Conservation (phyloP, 495 filamentous ascomycete genomes). For the Poronia punctata region DNA sequence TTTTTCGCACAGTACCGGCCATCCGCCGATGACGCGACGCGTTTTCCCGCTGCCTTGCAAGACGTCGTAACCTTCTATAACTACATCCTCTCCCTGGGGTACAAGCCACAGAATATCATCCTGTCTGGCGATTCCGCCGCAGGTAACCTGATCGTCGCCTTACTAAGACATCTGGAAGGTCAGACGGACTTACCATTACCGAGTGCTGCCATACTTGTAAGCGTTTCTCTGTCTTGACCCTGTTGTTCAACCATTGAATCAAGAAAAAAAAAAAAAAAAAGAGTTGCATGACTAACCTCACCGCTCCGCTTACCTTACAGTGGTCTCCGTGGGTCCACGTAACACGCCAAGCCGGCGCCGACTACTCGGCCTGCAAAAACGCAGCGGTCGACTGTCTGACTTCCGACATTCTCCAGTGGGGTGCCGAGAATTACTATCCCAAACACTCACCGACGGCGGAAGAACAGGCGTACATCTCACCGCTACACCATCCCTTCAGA, state of each 20-base stretch:
- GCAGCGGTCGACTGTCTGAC: slow-evolving; percentile 2
- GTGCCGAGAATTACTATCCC: slow-evolving; percentile 11
- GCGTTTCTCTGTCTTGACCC: too few relatives aligned
- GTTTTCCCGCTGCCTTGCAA: slow-evolving; percentile 14
- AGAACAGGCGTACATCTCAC: slow-evolving; percentile 9
- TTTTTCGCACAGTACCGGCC: slow-evolving; percentile 14
- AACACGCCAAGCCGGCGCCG: neutral
- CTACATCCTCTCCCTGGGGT: slow-evolving; percentile 5
- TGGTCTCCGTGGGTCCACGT: slow-evolving; percentile 20
- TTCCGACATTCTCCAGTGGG: slow-evolving; percentile 13
- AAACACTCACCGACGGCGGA: slow-evolving; percentile 1
- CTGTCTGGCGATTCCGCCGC: slow-evolving; percentile 13
- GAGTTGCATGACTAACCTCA: too few relatives aligned
- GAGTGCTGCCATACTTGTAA: slow-evolving; percentile 8
- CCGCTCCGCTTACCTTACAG: too few relatives aligned
- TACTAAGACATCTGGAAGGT: slow-evolving; percentile 12
- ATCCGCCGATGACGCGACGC: neutral
- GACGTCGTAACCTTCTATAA: slow-evolving; percentile 14
- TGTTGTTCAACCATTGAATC: too few relatives aligned
- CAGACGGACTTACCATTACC: slow-evolving; percentile 7
- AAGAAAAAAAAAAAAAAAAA: too few relatives aligned
- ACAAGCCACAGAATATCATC: slow-evolving; percentile 10
- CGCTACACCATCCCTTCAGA: slow-evolving; percentile 13
- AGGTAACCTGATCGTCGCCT: slow-evolving; percentile 10
- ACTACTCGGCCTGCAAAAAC: slow-evolving; percentile 2